Evolutionary conservation across 768 basidiomycete genomes (phyloP), one percentile per base, ranked within the genome.

Genomic region (Russula ochroleuca): DNA sequence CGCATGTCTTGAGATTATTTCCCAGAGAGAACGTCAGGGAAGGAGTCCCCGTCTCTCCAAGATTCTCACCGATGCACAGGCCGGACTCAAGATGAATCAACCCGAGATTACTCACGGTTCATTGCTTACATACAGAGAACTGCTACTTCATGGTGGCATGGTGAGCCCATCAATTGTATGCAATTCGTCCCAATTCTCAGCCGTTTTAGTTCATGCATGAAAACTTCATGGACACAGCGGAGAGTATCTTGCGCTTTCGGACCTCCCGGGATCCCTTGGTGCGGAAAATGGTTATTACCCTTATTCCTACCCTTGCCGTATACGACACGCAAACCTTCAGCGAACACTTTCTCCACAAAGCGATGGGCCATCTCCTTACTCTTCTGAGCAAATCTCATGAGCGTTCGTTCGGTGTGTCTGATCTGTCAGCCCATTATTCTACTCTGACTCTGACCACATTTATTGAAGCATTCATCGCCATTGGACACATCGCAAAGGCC

Each of bases 251-350:
- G 33, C 83, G 85, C 41, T 97, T 95, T 79, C 88, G 87, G 73
- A 83, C 88, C 10, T 90, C 93, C 72, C 83, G 92, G 67, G 97
- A 99, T 69, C 77, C 83, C 21, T 83, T 93, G 43, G 89, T 99
- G 63, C 86, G 94, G 49, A 90, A 92, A 74, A 94, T 93, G 78
- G 95, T 98, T 64, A 94, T 98, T 71, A 90, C 91, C 9, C 85
- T 99, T 71, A 94, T 99, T 50, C 96, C 97, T 0, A 91, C 92
- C 5, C 84, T 98, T 66, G 96, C 95, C 25, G 87, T 88, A 3
- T 99, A 98, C 73, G 94, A 98, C 72, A 92, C 92, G 1, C 86
- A 91, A 72, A 92, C 88, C 0, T 99, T 99, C 70, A 87, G 87
- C 48, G 88, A 90, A 69, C 88, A 91, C 72, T 94, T 92, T 72